Evolutionary conservation across 2,329 filamentous ascomycete genomes (phyloP).

Genomic region (Fusarium tricinctum): DNA sequence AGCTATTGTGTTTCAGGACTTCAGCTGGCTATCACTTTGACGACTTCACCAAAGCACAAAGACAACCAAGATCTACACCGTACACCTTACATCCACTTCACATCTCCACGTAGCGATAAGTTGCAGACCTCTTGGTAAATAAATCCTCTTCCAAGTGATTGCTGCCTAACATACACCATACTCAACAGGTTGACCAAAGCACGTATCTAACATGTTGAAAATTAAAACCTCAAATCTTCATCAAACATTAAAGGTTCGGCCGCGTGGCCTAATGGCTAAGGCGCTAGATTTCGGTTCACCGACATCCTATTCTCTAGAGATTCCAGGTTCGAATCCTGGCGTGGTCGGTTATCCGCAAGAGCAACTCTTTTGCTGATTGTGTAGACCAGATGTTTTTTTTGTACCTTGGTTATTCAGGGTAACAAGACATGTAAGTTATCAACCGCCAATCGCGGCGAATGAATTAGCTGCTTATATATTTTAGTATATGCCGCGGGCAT

Average conservation of each 20-base stretch:
- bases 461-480: not conserved
- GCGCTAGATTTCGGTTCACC: conserved; percentile 59
- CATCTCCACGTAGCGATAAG: not conserved
- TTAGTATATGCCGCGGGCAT: not conserved
- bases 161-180: not conserved
- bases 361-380: not conserved
- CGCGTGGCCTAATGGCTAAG: conserved; percentile 62
- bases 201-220: rapidly evolving
- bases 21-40: not conserved
- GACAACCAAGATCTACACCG: not conserved
- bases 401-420: not conserved
- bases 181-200: not conserved
- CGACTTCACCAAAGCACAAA: not conserved
- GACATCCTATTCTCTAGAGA: conserved; percentile 55
- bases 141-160: not conserved
- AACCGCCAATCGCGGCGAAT: not conserved
- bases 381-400: not conserved
- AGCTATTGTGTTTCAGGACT: not conserved
- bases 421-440: not conserved
- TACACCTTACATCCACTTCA: not conserved
- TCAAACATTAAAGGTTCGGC: conserved; percentile 42
- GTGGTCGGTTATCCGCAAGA: conserved; percentile 51
- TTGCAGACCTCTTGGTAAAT: not conserved
- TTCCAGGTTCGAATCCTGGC: conserved; percentile 60
- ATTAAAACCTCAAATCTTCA: not conserved